Percentiles rank a stretch among this genome's conserved stretches.
Evolutionary conservation across 2,329 filamentous ascomycete genomes (phyloP).

Genomic region (Neopestalotiopsis rosae): DNA sequence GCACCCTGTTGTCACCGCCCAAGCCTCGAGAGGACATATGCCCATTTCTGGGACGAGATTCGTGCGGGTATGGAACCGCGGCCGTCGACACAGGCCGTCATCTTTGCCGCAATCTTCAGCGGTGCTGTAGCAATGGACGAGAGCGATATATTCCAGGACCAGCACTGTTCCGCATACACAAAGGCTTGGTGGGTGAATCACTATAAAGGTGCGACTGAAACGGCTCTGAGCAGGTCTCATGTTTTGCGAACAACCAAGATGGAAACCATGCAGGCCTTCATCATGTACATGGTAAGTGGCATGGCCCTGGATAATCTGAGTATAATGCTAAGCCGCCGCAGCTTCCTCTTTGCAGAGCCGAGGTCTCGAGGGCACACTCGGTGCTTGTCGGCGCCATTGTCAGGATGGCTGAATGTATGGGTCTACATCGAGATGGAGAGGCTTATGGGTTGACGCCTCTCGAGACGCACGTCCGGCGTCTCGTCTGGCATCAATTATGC

Average conservation of each 20-base stretch:
- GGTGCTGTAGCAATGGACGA: slow-evolving; percentile 71
- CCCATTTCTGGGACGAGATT: slow-evolving; percentile 69
- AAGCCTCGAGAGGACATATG: slow-evolving; percentile 69
- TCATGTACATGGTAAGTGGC: slow-evolving; percentile 73
- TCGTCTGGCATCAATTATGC: slow-evolving; percentile 80
- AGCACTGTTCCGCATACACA: slow-evolving; percentile 35
- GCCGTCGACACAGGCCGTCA: slow-evolving; percentile 68
- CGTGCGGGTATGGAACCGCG: slow-evolving; percentile 64
- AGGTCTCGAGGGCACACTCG: slow-evolving; percentile 76
- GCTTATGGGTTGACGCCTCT: slow-evolving; percentile 69
- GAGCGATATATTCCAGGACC: slow-evolving; percentile 50
- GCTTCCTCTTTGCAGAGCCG: slow-evolving; percentile 74
- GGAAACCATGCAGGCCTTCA: slow-evolving; percentile 78
- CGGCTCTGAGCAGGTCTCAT: slow-evolving; percentile 70
- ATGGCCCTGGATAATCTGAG: slow-evolving; percentile 2
- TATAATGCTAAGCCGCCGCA: slow-evolving; percentile 37
- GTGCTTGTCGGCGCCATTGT: slow-evolving; percentile 75
- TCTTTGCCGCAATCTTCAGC: slow-evolving; percentile 74
- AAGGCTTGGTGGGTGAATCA: slow-evolving; percentile 66
- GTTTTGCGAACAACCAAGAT: slow-evolving; percentile 73
- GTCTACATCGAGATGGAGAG: slow-evolving; percentile 73
- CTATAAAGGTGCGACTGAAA: slow-evolving; percentile 66
- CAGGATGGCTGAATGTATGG: slow-evolving; percentile 78
- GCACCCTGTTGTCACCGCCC: slow-evolving; percentile 71
- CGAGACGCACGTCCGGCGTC: slow-evolving; percentile 72